Evolutionary conservation across 164 flowering plant species (phyloP).

Genomic region (Tinospora cordifolia): DNA sequence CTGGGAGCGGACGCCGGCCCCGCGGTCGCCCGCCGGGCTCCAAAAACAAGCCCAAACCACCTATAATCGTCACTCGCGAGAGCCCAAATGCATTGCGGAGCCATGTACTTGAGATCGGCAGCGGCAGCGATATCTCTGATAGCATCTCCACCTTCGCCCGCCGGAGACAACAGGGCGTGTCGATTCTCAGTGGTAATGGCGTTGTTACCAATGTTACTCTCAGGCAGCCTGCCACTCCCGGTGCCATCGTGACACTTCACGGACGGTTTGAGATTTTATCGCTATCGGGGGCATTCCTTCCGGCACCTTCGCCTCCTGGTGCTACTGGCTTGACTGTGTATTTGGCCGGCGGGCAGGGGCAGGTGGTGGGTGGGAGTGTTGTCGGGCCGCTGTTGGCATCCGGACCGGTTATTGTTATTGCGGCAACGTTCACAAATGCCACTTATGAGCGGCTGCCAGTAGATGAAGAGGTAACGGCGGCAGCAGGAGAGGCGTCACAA

Average conservation of each 20-base stretch:
- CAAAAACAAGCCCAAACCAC: slow-evolving; percentile 77
- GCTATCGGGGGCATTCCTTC: slow-evolving; percentile 72
- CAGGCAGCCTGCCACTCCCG: slow-evolving; percentile 59
- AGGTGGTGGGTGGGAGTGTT: slow-evolving; percentile 79
- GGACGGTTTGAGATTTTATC: slow-evolving; percentile 83
- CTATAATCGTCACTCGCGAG: slow-evolving; percentile 65
- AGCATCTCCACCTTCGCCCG: slow-evolving; percentile 53
- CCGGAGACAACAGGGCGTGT: slow-evolving; percentile 70
- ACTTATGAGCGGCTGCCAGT: slow-evolving; percentile 70
- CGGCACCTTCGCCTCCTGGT: slow-evolving; percentile 69
- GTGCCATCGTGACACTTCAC: slow-evolving; percentile 51
- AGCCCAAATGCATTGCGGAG: slow-evolving; percentile 71
- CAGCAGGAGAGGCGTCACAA: slow-evolving; percentile 26
- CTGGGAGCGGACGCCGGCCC: slow-evolving; percentile 41
- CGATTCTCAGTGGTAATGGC: slow-evolving; percentile 70
- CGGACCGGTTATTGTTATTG: slow-evolving; percentile 84
- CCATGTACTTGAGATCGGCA: slow-evolving; percentile 59
- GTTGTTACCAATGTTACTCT: slow-evolving; percentile 61
- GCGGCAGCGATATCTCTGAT: slow-evolving; percentile 61
- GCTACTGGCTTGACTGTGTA: slow-evolving; percentile 74
- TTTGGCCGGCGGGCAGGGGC: slow-evolving; percentile 80
- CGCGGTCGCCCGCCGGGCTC: slow-evolving; percentile 87
- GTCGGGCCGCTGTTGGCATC: slow-evolving; percentile 67
- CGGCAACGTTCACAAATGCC: slow-evolving; percentile 73
- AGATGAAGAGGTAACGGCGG: slow-evolving; percentile 38